Evolutionary conservation across 768 basidiomycete genomes (phyloP).

Genomic region (Clavulina sp.): DNA sequence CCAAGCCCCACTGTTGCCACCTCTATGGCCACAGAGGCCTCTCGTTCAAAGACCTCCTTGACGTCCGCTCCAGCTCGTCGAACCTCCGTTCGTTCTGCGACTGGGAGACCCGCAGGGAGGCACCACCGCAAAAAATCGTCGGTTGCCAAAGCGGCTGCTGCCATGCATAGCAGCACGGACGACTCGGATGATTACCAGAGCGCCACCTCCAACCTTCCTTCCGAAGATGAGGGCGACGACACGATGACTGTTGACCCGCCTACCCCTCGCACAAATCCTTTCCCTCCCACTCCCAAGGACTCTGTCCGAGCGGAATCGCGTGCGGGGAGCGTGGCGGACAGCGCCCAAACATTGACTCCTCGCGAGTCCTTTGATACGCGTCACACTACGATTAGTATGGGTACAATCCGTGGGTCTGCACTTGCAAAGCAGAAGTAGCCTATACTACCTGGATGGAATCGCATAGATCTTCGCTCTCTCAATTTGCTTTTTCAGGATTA

Average conservation of each 20-base stretch:
- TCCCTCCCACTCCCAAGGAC: not conserved
- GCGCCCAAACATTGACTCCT: too few relatives aligned
- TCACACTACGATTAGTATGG: not conserved
- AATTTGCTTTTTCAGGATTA: too few relatives aligned
- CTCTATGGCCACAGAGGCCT: too few relatives aligned
- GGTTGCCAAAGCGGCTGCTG: too few relatives aligned
- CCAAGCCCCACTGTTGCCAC: too few relatives aligned
- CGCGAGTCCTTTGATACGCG: not conserved
- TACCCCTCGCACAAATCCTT: not conserved
- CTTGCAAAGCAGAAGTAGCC: not conserved
- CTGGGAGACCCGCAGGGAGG: too few relatives aligned
- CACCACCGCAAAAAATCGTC: too few relatives aligned
- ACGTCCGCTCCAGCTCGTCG: too few relatives aligned
- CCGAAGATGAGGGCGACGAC: not conserved
- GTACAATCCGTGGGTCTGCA: not conserved
- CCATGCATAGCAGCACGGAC: too few relatives aligned
- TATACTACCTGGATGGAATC: not conserved
- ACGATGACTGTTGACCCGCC: not conserved
- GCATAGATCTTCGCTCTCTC: not conserved
- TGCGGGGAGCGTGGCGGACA: not conserved
- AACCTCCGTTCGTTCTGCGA: too few relatives aligned
- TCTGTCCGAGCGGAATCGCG: not conserved
- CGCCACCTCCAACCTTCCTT: not conserved
- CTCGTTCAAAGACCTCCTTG: too few relatives aligned
- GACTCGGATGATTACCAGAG: constrained; percentile 3